These are phyloP conservation scores for Neurospora sp. DNA, from an alignment of 2,329 filamentous ascomycete genomes.

Conservation along the genomic window DNA sequence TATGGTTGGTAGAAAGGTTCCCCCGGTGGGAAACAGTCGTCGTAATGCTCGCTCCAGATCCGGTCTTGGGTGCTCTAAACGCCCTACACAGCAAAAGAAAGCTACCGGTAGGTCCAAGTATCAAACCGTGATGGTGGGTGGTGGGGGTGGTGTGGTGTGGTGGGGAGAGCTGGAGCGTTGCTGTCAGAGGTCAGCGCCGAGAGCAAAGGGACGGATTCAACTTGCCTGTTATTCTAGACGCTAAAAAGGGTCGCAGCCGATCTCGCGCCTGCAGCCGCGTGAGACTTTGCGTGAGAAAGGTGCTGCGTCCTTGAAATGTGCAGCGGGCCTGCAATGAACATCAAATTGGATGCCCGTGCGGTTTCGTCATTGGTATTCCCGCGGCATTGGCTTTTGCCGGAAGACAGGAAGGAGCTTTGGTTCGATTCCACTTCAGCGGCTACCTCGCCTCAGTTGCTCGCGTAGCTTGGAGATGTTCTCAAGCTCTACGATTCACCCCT, in stretches of 20 bases:
- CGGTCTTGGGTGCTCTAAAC: not conserved
- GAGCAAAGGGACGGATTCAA: not conserved
- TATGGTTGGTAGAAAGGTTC: conserved; percentile 5
- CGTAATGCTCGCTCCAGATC: not conserved
- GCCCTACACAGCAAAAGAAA: not conserved
- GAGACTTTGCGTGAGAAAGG: not conserved
- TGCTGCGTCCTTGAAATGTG: not conserved
- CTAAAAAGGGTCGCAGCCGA: conserved; percentile 11
- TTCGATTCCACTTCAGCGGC: not conserved
- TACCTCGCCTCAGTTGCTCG: not conserved
- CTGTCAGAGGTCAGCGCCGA: conserved; percentile 4
- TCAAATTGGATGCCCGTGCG: not conserved
- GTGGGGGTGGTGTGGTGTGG: conserved; percentile 2
- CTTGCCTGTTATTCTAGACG: not conserved
- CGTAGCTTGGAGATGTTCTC: not conserved
- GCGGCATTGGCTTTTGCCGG: not conserved
- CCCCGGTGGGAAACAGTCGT: not conserved
- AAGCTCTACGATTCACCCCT: not conserved
- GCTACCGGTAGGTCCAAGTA: conserved; percentile 1
- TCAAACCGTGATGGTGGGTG: conserved; percentile 6
- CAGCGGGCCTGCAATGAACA: not conserved
- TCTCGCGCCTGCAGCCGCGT: conserved; percentile 18
- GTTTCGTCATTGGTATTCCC: not conserved
- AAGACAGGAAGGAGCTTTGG: not conserved
- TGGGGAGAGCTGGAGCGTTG: not conserved